These are phyloP conservation scores for Colletotrichum kahawae DNA, from an alignment of 2,329 filamentous ascomycete genomes.

Conservation along the genomic window DNA sequence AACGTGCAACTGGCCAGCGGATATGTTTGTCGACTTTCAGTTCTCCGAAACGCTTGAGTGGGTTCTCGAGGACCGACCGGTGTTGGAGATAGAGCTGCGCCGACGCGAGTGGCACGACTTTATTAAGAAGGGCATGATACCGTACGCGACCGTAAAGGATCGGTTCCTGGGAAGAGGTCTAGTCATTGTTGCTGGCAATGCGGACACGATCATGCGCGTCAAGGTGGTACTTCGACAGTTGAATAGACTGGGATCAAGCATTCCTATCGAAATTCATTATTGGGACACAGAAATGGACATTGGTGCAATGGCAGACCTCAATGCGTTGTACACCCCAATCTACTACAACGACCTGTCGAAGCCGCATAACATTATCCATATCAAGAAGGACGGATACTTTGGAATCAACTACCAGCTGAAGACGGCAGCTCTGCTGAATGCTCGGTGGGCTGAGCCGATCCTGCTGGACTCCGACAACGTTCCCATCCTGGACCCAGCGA, in stretches of 20 bases:
- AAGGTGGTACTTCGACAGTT: constrained; percentile 9
- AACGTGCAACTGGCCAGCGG: constrained; percentile 4
- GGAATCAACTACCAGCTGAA: constrained; percentile 18
- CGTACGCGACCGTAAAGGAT: constrained; percentile 1
- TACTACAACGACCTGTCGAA: constrained; percentile 13
- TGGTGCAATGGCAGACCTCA: neutral
- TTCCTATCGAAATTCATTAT: constrained; percentile 5
- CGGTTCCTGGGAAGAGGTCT: neutral
- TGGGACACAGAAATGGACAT: constrained; percentile 9
- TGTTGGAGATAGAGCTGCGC: constrained; percentile 8
- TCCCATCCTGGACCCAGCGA: neutral
- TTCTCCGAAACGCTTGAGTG: constrained; percentile 4
- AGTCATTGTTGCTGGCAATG: constrained; percentile 12
- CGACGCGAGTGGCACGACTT: constrained; percentile 15
- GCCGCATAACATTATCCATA: neutral
- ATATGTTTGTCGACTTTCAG: constrained; percentile 1
- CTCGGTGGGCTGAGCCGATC: neutral
- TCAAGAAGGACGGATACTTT: constrained; percentile 13
- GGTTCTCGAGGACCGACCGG: constrained; percentile 3
- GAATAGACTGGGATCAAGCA: neutral
- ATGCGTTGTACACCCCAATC: constrained; percentile 1
- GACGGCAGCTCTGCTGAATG: constrained; percentile 4
- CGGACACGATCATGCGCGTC: constrained; percentile 9
- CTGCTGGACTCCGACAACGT: constrained; percentile 2
- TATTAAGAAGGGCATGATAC: neutral